Conservation (phyloP, 1,284 basidiomycete genomes). For the Volvariella surrecta region DNA sequence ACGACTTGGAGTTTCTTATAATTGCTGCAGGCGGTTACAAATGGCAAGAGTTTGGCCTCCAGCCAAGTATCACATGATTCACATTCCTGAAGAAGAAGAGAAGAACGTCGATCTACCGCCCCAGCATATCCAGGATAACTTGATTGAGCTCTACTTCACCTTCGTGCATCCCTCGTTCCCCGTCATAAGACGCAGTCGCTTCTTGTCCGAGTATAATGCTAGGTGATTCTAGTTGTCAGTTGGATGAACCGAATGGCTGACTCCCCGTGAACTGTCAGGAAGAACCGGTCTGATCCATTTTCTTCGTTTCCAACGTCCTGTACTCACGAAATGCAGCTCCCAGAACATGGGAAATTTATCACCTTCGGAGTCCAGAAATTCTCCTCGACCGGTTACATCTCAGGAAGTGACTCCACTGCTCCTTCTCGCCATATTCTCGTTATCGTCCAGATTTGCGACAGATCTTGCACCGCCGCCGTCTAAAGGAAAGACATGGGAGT, state of each 20-base stretch:
- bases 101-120: constrained; percentile 45
- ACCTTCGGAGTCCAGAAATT: constrained; percentile 9
- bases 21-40: constrained; percentile 53
- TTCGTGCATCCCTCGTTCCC: constrained; percentile 78
- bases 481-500: constrained; percentile 62
- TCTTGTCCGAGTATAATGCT: constrained; percentile 54
- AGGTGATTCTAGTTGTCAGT: constrained; percentile 30
- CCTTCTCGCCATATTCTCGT: constrained; percentile 71
- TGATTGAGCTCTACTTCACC: constrained; percentile 71
- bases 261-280: constrained; percentile 18
- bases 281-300: constrained; percentile 18
- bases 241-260: too few species aligned
- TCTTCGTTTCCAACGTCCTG: neutral
- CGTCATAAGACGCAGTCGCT: constrained; percentile 63
- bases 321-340: neutral
- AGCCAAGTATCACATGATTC: constrained; percentile 29
- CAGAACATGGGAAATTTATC: neutral
- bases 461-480: constrained; percentile 34
- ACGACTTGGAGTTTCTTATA: constrained; percentile 1
- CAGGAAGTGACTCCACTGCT: constrained; percentile 64
- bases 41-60: constrained; percentile 71
- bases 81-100: constrained; percentile 33
- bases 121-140: constrained; percentile 48
- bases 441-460: constrained; percentile 64
- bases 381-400: constrained; percentile 38